Evolutionary conservation across 345 rosid species (phyloP).

Genomic region (Eucalyptus decipiens): DNA sequence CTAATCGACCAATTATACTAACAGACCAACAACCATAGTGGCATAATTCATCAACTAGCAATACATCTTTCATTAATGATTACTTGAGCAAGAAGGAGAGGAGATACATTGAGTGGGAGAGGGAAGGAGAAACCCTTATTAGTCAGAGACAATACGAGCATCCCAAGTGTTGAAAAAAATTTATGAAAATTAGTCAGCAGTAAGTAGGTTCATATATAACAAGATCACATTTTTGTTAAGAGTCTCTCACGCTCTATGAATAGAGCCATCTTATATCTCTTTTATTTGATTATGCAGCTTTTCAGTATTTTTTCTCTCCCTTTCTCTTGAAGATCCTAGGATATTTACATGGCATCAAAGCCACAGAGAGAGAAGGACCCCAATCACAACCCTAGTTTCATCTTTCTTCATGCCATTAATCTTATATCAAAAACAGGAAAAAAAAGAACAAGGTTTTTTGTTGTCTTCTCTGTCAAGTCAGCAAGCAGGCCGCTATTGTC

Average conservation of each 20-base stretch:
- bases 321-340: background rate
- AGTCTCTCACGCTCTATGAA: background rate
- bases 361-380: background rate
- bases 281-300: background rate
- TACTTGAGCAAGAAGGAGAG: background rate
- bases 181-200: background rate
- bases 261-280: background rate
- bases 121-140: background rate
- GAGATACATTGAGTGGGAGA: background rate
- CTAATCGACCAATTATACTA: background rate
- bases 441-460: background rate
- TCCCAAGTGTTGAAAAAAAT: background rate
- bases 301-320: background rate
- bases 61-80: background rate
- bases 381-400: background rate
- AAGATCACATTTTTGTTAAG: background rate
- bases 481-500: background rate
- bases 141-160: background rate
- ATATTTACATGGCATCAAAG: background rate
- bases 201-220: background rate
- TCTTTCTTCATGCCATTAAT: background rate
- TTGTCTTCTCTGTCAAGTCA: background rate
- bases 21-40: background rate
- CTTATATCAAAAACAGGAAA: background rate
- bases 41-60: background rate